phyloP scores from a whole-genome alignment of 805 yeast species.

The Zygosaccharomyces bailii region DNA sequence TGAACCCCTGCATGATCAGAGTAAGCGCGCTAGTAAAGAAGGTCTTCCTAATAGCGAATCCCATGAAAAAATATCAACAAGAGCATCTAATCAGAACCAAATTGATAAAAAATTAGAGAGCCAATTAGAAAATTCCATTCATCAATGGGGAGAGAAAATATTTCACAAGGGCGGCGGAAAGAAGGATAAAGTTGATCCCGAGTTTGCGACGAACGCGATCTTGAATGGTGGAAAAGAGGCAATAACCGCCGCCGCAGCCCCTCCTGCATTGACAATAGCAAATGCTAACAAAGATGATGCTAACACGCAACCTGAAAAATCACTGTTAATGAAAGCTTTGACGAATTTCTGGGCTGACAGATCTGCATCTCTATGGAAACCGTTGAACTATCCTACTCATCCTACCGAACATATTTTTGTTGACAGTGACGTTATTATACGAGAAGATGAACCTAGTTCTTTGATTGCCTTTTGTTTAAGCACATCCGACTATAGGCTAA shows the following conservation, averaged over 20 bases:
- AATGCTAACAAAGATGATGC: constrained; percentile 28
- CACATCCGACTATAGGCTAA: constrained; percentile 73
- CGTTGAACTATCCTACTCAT: constrained; percentile 73
- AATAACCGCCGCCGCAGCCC: constrained; percentile 19
- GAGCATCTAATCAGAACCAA: constrained; percentile 13
- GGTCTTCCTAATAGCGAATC: constrained; percentile 6
- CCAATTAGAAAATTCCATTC: constrained; percentile 33
- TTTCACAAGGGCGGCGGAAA: constrained; percentile 13
- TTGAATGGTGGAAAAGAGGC: constrained; percentile 11
- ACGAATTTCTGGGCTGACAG: constrained; percentile 97
- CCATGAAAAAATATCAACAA: constrained; percentile 5
- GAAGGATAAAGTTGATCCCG: constrained; percentile 9
- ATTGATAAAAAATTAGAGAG: constrained; percentile 27
- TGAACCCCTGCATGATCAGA: constrained; percentile 40
- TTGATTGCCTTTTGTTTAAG: constrained; percentile 89
- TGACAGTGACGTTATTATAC: constrained; percentile 86
- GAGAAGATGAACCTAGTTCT: constrained; percentile 97
- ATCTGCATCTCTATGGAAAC: constrained; percentile 93
- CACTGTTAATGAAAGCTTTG: constrained; percentile 75
- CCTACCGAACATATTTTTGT: constrained; percentile 87
- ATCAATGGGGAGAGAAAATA: constrained; percentile 31
- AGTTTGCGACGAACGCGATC: constrained; percentile 14
- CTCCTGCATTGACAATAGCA: constrained; percentile 23
- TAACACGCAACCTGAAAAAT: constrained; percentile 55
- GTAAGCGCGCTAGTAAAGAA: constrained; percentile 17